These are phyloP conservation scores for Carex myosuroides DNA, from an alignment of 176 grass and related monocot species.

Conservation along the genomic window DNA sequence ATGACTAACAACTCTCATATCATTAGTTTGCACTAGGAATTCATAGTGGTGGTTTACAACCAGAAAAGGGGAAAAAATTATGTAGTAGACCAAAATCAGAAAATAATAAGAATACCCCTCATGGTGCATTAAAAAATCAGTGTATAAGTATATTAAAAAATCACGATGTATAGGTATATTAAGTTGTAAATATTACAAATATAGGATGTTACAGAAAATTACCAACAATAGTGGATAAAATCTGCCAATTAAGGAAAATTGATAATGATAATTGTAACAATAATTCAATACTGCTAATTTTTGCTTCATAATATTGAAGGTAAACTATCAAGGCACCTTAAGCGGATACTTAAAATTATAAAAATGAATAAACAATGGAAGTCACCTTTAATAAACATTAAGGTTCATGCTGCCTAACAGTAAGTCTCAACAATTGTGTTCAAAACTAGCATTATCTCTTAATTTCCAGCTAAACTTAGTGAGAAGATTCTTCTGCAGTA, in stretches of 20 bases:
- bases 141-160: neutral
- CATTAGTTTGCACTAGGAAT: neutral
- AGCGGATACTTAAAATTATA: neutral
- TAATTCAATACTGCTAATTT: neutral
- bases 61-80: neutral
- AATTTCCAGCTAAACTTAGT: neutral
- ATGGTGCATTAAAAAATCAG: neutral
- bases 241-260: neutral
- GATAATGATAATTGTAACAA: neutral
- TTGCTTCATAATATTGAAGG: neutral
- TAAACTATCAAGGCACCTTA: neutral
- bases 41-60: neutral
- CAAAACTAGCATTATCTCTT: neutral
- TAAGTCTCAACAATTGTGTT: neutral
- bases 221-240: neutral
- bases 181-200: neutral
- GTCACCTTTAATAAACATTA: neutral
- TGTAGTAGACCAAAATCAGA: neutral
- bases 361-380: neutral
- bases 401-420: neutral
- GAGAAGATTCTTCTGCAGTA: neutral
- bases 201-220: neutral
- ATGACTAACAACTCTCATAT: neutral
- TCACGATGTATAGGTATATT: neutral
- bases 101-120: neutral